phyloP scores from a whole-genome alignment of 306 rosid genomes.

The Malus fusca region DNA sequence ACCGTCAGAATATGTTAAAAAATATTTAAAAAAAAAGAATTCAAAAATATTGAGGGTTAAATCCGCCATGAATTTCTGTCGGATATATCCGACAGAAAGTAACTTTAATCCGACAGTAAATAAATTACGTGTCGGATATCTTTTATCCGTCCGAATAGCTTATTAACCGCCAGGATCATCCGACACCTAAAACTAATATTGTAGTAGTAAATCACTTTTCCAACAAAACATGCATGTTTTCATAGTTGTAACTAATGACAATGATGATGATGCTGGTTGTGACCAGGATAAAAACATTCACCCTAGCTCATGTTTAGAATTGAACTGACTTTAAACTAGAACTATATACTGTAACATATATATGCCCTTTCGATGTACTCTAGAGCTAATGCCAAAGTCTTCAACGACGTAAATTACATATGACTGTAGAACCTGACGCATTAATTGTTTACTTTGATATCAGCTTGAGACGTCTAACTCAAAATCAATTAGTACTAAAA shows the following conservation, averaged over 20 bases:
- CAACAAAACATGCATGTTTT: neutral
- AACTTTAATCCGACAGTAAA: too few relatives aligned
- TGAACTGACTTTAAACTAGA: neutral
- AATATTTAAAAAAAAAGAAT: too few relatives aligned
- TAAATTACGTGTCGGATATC: too few relatives aligned
- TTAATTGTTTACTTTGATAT: neutral
- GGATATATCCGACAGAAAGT: too few relatives aligned
- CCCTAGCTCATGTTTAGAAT: neutral
- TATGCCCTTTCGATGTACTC: neutral
- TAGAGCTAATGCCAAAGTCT: neutral
- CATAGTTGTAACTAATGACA: neutral
- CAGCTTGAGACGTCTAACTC: neutral
- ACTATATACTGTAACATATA: neutral
- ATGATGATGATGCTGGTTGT: neutral
- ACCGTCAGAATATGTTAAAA: too few relatives aligned
- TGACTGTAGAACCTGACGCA: neutral
- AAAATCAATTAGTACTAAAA: too few relatives aligned
- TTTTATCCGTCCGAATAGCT: too few relatives aligned
- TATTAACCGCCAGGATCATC: too few relatives aligned
- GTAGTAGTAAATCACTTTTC: neutral
- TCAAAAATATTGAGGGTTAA: too few relatives aligned
- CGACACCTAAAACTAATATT: too few relatives aligned
- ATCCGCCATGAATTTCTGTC: too few relatives aligned
- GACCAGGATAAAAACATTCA: neutral
- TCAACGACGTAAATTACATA: neutral